phyloP scores from a whole-genome alignment of 768 basidiomycete genomes.

The Phallus indusiatus region DNA sequence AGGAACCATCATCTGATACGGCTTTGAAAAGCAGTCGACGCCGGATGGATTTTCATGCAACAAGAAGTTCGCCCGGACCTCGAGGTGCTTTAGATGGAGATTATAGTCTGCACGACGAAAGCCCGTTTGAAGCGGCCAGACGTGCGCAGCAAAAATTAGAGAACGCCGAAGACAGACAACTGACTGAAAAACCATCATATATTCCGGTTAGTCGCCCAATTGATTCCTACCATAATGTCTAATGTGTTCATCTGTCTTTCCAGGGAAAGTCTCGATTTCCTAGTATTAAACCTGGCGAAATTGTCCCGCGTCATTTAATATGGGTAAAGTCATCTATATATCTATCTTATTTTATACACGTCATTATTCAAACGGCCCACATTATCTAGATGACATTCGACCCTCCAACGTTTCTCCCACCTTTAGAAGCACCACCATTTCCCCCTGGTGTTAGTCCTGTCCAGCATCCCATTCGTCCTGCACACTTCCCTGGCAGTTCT shows the following conservation, averaged over 20 bases:
- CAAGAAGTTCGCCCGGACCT: not conserved
- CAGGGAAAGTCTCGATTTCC: conserved; percentile 3
- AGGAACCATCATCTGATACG: not conserved
- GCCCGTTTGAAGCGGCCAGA: conserved; percentile 4
- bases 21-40: not conserved
- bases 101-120: not conserved
- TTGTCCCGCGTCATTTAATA: not conserved
- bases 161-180: not conserved
- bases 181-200: not conserved
- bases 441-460: not conserved
- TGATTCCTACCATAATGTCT: not conserved
- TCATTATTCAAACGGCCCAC: not conserved
- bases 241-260: not conserved
- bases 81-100: not conserved
- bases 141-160: conserved; percentile 1
- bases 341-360: not conserved
- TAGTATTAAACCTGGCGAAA: conserved; percentile 8
- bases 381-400: not conserved
- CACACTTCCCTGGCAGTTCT: conserved; percentile 1
- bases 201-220: not conserved
- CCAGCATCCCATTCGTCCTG: conserved; percentile 1
- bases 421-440: conserved; percentile 1
- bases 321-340: not conserved
- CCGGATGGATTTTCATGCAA: not conserved
- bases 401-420: not conserved